Base-by-base conservation (phyloP, 2,329 filamentous ascomycete species). In the Coleophoma crateriformis region DNA sequence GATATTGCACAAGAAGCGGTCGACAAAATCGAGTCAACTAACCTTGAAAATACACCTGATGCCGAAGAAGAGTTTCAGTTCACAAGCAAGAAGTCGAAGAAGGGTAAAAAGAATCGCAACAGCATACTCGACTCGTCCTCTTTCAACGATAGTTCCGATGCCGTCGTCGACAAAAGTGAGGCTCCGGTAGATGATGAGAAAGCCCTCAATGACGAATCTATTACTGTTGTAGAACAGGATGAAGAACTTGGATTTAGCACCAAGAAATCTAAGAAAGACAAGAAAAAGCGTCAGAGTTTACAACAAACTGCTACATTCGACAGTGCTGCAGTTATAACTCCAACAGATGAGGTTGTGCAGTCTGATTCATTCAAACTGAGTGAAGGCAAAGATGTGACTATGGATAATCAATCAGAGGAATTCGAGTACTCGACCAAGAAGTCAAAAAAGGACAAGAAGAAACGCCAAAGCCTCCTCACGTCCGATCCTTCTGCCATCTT, bases 1-100 rank as follows among this genome's bases (percentile, higher is more conserved):
- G 11, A 13, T 42, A 17, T 35, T n/a, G 8, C 20, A 19, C 13
- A 38, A 39, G 20, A 37, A 15, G 3, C 34, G 14, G 10, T 12
- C 8, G 45, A 47, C n/a, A 27, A 27, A 7, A 10, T 27, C 27
- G 27, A 27, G 8, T 27, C 27, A 27, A 27, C 27, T 27, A 27
- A 46, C 12, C 17, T 12, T 20, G 15, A 22, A 13, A 2, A 17
- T 41, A n/a, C 37, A 19, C 17, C 39, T 17, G 39, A n/a, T 38
- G 22, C 27, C n/a, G 46, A 27, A 8, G 47, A 50, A 11, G 44
- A 47, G 4, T 38, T 32, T 37, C 32, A 52, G 47, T 59, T 48
- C 37, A 51, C 55, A 34, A 58, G 49, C 45, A 68, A 69, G 52
- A 68, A 68, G 48, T 61, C 63, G 12, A 70, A 71, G 59, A 54